Base-by-base conservation (phyloP, 2,329 filamentous ascomycete species). In the Neofusicoccum kwambonambiense region DNA sequence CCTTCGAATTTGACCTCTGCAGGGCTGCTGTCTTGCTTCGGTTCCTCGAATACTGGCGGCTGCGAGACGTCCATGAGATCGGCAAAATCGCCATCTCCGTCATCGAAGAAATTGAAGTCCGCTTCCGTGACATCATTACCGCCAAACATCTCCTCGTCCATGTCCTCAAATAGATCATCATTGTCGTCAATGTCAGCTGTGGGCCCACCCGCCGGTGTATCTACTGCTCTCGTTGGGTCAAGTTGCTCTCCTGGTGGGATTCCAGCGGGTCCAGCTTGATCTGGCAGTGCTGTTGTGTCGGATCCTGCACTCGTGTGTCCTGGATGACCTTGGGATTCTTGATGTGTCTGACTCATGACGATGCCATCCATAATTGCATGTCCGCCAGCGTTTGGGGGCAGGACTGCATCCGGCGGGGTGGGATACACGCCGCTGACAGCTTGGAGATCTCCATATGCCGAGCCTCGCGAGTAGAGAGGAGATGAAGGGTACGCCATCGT, bases 51-150 rank as follows among this genome's bases (percentile, higher is more conserved):
- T 17, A 37, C 15, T 70, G 52, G 47, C n/a, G 60, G 62, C 12
- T 57, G 51, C 12, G 62, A 67, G 9, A 70, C 72, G 56, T 76
- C 75, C 15, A 71, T 51, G 72, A 78, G 76, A 27, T 75, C 71
- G 34, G 45, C 64, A 22, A 74, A 67, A 34, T 76, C 74, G n/a
- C 74, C 79, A 52, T 78, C 79, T 2, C 82, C 83, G 67, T 90
- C 88, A 70, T 94, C 90, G 69, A 94, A 94, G 75, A 93, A 94
- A 73, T 86, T 91, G 74, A 94, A 94, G 72, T 95, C 91, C 5
- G 87, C 90, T 69, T 95, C 91, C 1, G 89, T 93, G n/a, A 94
- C 81, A n/a, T 80, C 86, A 67, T 87, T 84, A n/a, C 88, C 86
- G n/a, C 84, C 87, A 76, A 91, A 92, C 69, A 89, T 85, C 68